These are phyloP conservation scores for Gaultheria prostrata DNA, from an alignment of 148 eudicot species.

Conservation along the genomic window DNA sequence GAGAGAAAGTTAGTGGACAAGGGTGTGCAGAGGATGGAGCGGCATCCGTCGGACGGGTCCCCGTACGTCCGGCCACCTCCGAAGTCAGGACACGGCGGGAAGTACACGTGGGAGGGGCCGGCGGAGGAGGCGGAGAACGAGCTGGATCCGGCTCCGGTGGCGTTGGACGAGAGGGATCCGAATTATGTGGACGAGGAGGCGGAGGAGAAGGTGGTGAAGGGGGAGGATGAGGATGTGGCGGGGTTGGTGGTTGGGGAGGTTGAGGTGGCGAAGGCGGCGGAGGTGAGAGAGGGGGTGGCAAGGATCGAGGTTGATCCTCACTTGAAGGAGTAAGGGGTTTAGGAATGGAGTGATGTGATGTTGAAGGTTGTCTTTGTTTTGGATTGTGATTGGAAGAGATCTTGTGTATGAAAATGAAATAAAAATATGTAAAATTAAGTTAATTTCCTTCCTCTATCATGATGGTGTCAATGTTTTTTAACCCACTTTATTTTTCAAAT, in stretches of 20 bases:
- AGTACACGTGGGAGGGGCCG: conserved; percentile 94
- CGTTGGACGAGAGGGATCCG: conserved; percentile 65
- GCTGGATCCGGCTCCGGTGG: conserved; percentile 38
- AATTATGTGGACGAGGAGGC: conserved; percentile 62
- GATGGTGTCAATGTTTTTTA: too few species aligned
- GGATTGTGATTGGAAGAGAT: neutral
- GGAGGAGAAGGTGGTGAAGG: conserved; percentile 27
- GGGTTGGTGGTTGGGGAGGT: conserved; percentile 18
- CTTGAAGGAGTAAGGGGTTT: conserved; percentile 11
- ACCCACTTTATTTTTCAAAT: too few species aligned
- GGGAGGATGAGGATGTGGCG: conserved; percentile 18
- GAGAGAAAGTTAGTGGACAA: conserved; percentile 63
- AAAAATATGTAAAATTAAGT: neutral
- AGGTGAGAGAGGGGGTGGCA: conserved; percentile 32
- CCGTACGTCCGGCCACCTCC: conserved; percentile 50
- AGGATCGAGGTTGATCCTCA: conserved; percentile 67
- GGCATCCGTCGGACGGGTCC: conserved; percentile 52
- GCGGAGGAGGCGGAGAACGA: conserved; percentile 33
- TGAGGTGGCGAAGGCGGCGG: conserved; percentile 16
- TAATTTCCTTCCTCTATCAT: neutral
- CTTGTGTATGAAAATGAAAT: neutral
- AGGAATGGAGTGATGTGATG: neutral
- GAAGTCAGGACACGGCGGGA: conserved; percentile 81
- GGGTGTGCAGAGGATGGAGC: conserved; percentile 57
- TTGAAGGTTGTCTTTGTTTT: neutral